Percentiles rank a stretch among this genome's conserved stretches.
Evolutionary conservation across 108 stramenopile genomes (phyloP).

Genomic region (Nitzschia sp.): DNA sequence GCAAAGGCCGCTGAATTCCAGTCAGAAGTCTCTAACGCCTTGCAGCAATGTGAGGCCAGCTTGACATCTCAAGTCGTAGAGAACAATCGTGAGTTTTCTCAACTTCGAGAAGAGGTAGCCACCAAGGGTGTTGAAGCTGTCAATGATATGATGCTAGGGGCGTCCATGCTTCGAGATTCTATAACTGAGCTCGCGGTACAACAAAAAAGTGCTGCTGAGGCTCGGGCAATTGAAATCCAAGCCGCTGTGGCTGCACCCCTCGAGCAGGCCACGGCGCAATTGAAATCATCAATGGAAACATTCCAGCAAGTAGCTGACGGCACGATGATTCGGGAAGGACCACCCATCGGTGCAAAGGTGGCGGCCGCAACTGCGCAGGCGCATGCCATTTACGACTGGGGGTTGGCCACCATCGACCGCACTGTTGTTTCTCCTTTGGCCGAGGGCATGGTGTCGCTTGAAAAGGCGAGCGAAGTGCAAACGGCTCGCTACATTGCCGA

Average conservation of each 20-base stretch:
- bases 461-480: background rate
- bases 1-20: background rate
- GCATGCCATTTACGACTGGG: too few relatives aligned
- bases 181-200: background rate
- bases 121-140: background rate
- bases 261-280: background rate
- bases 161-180: background rate
- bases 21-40: background rate
- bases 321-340: background rate
- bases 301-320: background rate
- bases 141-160: background rate
- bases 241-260: background rate
- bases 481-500: background rate
- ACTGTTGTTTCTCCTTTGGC: background rate
- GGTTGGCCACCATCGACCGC: too few relatives aligned
- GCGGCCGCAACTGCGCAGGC: too few relatives aligned
- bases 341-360: background rate
- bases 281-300: background rate
- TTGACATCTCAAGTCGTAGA: background rate
- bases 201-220: background rate
- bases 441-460: background rate
- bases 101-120: background rate
- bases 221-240: background rate
- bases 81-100: background rate
- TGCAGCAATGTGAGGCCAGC: background rate